Evolutionary conservation across 2,329 filamentous ascomycete species (phyloP).

Genomic region (Sporothrix humicola): DNA sequence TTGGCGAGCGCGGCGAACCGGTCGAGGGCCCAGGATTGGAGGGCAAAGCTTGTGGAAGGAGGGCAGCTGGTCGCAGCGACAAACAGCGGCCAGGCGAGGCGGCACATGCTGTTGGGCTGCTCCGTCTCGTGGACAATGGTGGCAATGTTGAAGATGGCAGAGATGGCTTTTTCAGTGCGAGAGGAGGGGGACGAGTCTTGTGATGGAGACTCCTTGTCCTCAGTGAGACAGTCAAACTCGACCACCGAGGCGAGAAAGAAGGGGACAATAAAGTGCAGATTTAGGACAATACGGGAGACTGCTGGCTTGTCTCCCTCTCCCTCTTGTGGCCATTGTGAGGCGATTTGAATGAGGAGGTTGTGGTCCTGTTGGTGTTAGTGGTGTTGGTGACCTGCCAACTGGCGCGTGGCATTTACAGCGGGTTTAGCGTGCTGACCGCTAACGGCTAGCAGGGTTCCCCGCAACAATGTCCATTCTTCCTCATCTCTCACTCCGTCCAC

Average conservation of each 20-base stretch:
- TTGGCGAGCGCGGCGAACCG: not conserved
- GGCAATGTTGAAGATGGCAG: not conserved
- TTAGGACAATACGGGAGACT: not conserved
- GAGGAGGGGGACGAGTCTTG: too few relatives aligned
- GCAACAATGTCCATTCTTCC: not conserved
- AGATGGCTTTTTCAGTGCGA: not conserved
- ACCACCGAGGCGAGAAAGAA: not conserved
- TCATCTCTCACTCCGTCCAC: too few relatives aligned
- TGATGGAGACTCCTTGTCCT: too few relatives aligned
- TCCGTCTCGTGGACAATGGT: not conserved
- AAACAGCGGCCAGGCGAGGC: not conserved
- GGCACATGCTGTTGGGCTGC: constrained; percentile 1
- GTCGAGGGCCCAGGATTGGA: not conserved
- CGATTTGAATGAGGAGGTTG: not conserved
- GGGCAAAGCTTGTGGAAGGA: not conserved
- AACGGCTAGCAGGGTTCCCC: not conserved
- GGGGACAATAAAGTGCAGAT: not conserved
- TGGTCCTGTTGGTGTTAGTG: not conserved
- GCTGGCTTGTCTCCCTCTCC: not conserved
- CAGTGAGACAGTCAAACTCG: not conserved
- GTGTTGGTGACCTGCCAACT: not conserved
- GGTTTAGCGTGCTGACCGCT: not conserved
- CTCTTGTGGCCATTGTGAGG: not conserved
- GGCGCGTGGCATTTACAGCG: not conserved
- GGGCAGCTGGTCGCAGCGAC: not conserved